phyloP scores from a whole-genome alignment of 306 rosid species.

The Casuarina cunninghamiana region DNA sequence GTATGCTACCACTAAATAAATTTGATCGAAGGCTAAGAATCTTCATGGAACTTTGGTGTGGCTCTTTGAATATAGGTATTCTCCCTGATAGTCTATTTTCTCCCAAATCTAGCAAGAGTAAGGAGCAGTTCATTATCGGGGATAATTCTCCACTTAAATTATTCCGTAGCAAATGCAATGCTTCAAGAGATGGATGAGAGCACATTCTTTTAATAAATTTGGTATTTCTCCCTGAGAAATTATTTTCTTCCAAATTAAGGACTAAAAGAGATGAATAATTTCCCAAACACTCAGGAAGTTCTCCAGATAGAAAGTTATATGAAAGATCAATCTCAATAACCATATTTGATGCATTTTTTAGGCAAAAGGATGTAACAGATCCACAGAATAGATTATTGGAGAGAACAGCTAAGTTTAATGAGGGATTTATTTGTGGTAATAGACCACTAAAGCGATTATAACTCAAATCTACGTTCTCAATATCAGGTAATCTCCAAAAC shows the following conservation, averaged over 20 bases:
- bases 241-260: slow-evolving; percentile 1
- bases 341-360: too few species aligned
- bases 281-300: slow-evolving; percentile 23
- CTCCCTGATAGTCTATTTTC: too few species aligned
- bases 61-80: not conserved
- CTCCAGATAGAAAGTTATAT: slow-evolving; percentile 1
- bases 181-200: rapidly evolving
- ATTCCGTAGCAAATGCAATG: too few species aligned
- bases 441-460: slow-evolving; percentile 23
- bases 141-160: too few species aligned
- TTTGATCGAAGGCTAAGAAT: too few species aligned
- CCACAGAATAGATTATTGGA: slow-evolving; percentile 25
- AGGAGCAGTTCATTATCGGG: too few species aligned
- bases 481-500: rapidly evolving
- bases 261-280: not conserved
- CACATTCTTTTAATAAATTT: too few species aligned
- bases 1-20: too few species aligned
- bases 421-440: slow-evolving; percentile 8
- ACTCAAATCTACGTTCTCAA: not conserved
- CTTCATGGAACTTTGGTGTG: too few species aligned
- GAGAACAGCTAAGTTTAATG: not conserved
- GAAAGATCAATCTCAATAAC: too few species aligned
- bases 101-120: too few species aligned
- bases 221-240: too few species aligned
- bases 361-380: not conserved